Evolutionary conservation across 2,329 filamentous ascomycete species (phyloP).

Genomic region (Ciborinia camelliae): DNA sequence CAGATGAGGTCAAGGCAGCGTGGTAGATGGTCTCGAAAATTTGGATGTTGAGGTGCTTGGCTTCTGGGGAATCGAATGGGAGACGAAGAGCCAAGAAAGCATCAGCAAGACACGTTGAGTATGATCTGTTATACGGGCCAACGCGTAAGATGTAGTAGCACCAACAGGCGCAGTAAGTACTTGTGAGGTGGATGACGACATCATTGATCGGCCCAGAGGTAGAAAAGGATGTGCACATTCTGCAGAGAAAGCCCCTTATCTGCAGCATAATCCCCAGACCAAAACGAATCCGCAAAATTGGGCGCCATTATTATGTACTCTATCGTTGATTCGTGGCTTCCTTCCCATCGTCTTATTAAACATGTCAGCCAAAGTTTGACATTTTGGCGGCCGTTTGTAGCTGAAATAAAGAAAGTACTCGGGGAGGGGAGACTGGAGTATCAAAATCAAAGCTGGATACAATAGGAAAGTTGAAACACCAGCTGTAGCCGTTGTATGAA

Average conservation of each 20-base stretch:
- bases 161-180: slow-evolving; percentile 33
- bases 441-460: too few species aligned
- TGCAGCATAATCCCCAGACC: slow-evolving; percentile 96
- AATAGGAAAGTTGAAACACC: too few species aligned
- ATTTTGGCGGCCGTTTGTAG: too few species aligned
- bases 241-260: slow-evolving; percentile 51
- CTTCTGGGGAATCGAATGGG: slow-evolving; percentile 95
- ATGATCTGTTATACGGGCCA: slow-evolving; percentile 59
- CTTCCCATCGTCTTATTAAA: too few species aligned
- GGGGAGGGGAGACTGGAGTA: too few species aligned
- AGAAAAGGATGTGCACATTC: slow-evolving; percentile 36
- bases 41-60: slow-evolving; percentile 90
- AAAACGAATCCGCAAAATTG: slow-evolving; percentile 93
- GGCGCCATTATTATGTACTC: slow-evolving; percentile 57
- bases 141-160: slow-evolving; percentile 49
- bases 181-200: slow-evolving; percentile 25
- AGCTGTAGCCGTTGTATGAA: too few species aligned
- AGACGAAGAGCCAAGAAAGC: slow-evolving; percentile 95
- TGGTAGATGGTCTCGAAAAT: slow-evolving; percentile 99
- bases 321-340: slow-evolving; percentile 13
- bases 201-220: slow-evolving; percentile 35
- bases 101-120: slow-evolving; percentile 76
- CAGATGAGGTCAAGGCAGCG: slow-evolving; percentile 83
- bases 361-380: too few species aligned
- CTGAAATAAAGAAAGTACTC: too few species aligned